Percentiles rank a stretch among this genome's conserved stretches.
Evolutionary conservation across 1,284 basidiomycete genomes (phyloP).

Genomic region (Trichosporon ovoides): DNA sequence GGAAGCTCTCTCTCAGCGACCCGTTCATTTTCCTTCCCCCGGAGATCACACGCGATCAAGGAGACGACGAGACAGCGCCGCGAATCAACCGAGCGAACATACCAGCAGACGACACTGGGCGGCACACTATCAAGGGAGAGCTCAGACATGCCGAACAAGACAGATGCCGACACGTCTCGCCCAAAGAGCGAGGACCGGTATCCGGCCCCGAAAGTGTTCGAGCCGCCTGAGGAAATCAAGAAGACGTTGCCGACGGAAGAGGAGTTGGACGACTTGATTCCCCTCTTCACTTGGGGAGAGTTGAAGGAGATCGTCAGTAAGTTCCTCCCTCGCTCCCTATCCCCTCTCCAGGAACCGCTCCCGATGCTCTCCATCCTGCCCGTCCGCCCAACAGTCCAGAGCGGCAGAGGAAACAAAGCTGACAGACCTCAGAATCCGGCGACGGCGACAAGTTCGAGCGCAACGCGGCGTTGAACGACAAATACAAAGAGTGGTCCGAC

Average conservation of each 20-base stretch:
- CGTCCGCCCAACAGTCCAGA: no score
- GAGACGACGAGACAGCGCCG: no score
- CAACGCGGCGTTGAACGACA: conserved; percentile 39
- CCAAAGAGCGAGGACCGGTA: conserved; percentile 21
- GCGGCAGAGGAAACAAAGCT: no score
- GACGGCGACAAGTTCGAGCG: conserved; percentile 37
- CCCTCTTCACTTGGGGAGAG: conserved; percentile 47
- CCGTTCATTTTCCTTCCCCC: no score
- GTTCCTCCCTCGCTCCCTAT: conserved; percentile 4
- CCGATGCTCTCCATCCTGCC: no score
- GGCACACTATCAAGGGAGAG: no score
- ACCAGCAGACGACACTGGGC: no score
- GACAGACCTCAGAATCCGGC: conserved; percentile 20
- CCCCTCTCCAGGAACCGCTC: no score
- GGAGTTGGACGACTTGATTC: conserved; percentile 41
- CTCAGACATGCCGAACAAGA: neutral
- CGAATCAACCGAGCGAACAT: no score
- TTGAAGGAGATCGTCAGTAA: conserved; percentile 41
- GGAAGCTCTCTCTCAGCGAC: no score
- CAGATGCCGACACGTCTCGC: neutral
- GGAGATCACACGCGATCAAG: no score
- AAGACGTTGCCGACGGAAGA: conserved; percentile 38
- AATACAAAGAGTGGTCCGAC: conserved; percentile 42
- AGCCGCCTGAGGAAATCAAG: conserved; percentile 28
- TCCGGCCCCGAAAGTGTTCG: conserved; percentile 31